Percentiles rank a stretch among this genome's conserved stretches.
These are phyloP conservation scores for Pterocarpus macrocarpus DNA, from an alignment of 306 rosid genomes.

Conservation along the genomic window DNA sequence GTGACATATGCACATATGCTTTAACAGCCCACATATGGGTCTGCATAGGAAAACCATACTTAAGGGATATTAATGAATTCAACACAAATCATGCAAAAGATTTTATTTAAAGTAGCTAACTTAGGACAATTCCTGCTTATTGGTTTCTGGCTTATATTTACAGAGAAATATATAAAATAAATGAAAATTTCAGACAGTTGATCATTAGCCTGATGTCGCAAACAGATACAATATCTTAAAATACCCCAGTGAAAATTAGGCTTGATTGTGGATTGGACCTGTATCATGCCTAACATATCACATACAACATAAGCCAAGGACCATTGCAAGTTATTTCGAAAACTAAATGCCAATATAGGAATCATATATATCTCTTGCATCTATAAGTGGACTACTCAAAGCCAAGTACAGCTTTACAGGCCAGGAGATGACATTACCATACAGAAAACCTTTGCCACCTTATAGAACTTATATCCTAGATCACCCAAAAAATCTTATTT, in stretches of 20 bases:
- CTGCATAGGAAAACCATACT: background rate
- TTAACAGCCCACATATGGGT: slow-evolving; percentile 23
- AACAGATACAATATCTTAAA: slow-evolving; percentile 25
- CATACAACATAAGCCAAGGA: slow-evolving; percentile 18
- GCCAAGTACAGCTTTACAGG: background rate
- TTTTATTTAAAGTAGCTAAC: slow-evolving; percentile 6
- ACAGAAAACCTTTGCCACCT: background rate
- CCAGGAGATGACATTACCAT: slow-evolving; percentile 6
- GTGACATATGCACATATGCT: background rate
- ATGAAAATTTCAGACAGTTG: slow-evolving; percentile 1
- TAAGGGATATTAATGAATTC: slow-evolving; percentile 9
- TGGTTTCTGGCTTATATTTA: slow-evolving; percentile 15
- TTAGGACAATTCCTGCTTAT: slow-evolving; percentile 4
- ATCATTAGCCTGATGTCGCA: slow-evolving; percentile 35
- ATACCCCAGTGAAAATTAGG: slow-evolving; percentile 7
- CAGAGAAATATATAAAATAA: slow-evolving; percentile 7
- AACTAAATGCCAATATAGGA: slow-evolving; percentile 7
- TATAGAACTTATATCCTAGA: slow-evolving; percentile 17
- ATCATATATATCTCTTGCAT: background rate
- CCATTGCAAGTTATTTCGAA: background rate
- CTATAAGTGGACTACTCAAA: slow-evolving; percentile 9
- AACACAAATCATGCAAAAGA: slow-evolving; percentile 18
- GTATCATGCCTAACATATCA: slow-evolving; percentile 2
- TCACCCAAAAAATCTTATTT: background rate
- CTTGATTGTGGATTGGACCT: slow-evolving; percentile 7